Conservation (phyloP, 192 early-diverging fungal species). For the Glomus cerebriforme region DNA sequence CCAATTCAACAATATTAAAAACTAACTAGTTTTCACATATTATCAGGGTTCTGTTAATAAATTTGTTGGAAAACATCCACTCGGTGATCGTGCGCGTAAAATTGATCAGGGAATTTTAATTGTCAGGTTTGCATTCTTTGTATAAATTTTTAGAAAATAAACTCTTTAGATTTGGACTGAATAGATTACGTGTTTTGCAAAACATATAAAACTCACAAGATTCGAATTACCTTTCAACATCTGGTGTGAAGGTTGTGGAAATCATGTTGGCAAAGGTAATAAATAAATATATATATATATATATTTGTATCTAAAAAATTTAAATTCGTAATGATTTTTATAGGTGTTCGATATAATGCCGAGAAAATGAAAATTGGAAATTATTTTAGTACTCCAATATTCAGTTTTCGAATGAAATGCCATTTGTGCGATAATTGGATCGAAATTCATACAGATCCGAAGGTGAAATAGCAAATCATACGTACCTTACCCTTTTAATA, state of each 20-base stretch:
- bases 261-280: constrained; percentile 81
- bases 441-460: constrained; percentile 94
- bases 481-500: too few relatives aligned
- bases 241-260: constrained; percentile 86
- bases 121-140: constrained; percentile 55
- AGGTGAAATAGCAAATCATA: constrained; percentile 50
- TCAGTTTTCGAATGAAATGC: constrained; percentile 92
- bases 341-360: constrained; percentile 92
- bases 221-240: constrained; percentile 92
- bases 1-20: background rate
- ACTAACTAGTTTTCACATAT: background rate
- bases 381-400: constrained; percentile 85
- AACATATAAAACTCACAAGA: constrained; percentile 36
- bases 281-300: background rate
- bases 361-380: constrained; percentile 92
- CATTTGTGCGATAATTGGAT: constrained; percentile 84
- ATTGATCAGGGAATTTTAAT: constrained; percentile 89
- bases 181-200: background rate
- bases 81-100: constrained; percentile 84
- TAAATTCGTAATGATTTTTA: too few relatives aligned
- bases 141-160: background rate
- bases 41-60: constrained; percentile 82
- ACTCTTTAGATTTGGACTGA: background rate
- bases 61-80: constrained; percentile 86
- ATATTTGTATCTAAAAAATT: too few relatives aligned